Percentiles rank a stretch among this genome's conserved stretches.
These are phyloP conservation scores for Beta vulgaris DNA, from an alignment of 148 eudicot genomes.

Conservation along the genomic window DNA sequence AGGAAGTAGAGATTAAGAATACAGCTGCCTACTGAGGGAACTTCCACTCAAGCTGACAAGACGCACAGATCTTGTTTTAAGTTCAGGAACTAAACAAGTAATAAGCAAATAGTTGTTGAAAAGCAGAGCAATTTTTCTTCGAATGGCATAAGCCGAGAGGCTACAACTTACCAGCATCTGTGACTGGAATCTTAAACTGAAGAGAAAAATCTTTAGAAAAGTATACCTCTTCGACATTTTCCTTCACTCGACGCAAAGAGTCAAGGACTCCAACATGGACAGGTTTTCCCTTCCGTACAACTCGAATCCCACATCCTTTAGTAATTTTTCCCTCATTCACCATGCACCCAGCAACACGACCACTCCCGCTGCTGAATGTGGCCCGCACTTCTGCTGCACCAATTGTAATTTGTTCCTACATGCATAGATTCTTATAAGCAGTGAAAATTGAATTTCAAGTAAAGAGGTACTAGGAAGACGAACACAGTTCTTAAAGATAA, in stretches of 20 bases:
- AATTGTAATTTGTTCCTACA: constrained; percentile 80
- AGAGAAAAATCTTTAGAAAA: not conserved
- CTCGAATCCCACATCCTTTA: constrained; percentile 79
- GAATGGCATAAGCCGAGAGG: no score
- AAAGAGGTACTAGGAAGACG: constrained; percentile 1
- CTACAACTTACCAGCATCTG: not conserved
- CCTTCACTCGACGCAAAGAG: constrained; percentile 93
- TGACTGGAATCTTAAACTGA: not conserved
- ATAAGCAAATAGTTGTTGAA: not conserved
- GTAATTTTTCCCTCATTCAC: constrained; percentile 85
- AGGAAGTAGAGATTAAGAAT: not conserved
- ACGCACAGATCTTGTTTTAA: not conserved
- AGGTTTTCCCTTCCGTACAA: constrained; percentile 62
- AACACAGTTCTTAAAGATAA: not conserved
- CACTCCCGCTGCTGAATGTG: constrained; percentile 90
- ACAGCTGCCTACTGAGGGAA: not conserved
- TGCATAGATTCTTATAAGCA: not conserved
- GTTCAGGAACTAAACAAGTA: not conserved
- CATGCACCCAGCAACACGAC: constrained; percentile 99
- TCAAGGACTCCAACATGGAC: constrained; percentile 64
- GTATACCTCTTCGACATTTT: constrained; percentile 87
- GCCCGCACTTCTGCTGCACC: constrained; percentile 92
- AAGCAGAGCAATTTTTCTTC: not conserved
- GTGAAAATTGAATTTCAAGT: not conserved
- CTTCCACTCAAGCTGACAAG: not conserved